These are phyloP conservation scores for Alternaria infectoria DNA, from an alignment of 2,329 filamentous ascomycete species.

Conservation along the genomic window DNA sequence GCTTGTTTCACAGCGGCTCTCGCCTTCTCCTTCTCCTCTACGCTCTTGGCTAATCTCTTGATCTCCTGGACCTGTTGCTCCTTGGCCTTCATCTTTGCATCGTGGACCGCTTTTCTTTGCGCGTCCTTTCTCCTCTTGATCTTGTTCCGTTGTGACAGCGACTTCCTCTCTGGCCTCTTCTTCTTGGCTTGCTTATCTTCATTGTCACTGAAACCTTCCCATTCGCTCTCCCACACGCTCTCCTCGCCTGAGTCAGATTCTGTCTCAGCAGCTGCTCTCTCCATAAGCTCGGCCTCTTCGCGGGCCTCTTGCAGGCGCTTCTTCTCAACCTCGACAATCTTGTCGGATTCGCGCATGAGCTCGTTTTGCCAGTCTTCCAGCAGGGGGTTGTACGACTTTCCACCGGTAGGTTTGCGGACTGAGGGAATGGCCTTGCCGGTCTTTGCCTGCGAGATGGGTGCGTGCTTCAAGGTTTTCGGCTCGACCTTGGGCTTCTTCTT, in stretches of 20 bases:
- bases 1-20: constrained; percentile 35
- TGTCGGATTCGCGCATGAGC: constrained; percentile 74
- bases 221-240: constrained; percentile 90
- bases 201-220: constrained; percentile 61
- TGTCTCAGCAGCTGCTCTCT: constrained; percentile 74
- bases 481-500: constrained; percentile 70
- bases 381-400: constrained; percentile 89
- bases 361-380: constrained; percentile 86
- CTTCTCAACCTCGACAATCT: constrained; percentile 79
- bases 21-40: constrained; percentile 64
- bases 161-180: constrained; percentile 85
- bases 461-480: constrained; percentile 75
- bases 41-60: constrained; percentile 71
- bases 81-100: constrained; percentile 74
- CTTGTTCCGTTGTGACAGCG: constrained; percentile 83
- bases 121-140: constrained; percentile 87
- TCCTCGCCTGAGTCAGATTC: constrained; percentile 82
- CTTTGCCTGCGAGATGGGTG: constrained; percentile 81
- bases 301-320: constrained; percentile 72
- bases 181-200: constrained; percentile 66
- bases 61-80: constrained; percentile 74
- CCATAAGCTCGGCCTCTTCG: constrained; percentile 70
- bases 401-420: constrained; percentile 78
- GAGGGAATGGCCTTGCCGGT: constrained; percentile 80
- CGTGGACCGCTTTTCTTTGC: constrained; percentile 77